Conservation (phyloP, 139 green algal genomes). For the Tetradesmus obliquus region DNA sequence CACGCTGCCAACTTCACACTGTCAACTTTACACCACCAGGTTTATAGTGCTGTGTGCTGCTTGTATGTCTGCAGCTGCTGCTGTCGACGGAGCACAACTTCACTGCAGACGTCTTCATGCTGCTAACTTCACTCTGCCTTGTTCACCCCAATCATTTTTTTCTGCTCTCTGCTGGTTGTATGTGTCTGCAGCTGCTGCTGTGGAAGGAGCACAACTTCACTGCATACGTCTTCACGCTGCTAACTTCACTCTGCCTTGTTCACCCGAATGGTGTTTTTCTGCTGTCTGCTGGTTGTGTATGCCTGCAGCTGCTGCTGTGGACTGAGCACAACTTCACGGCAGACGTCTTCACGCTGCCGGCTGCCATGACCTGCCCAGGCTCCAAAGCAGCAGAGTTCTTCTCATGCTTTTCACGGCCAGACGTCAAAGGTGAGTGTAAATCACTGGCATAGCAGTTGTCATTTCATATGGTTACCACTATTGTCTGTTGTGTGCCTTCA, state of each 20-base stretch:
- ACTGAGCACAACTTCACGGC: neutral
- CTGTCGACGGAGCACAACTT: too few relatives aligned
- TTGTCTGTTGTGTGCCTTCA: too few relatives aligned
- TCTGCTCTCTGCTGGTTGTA: neutral
- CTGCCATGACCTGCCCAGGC: too few relatives aligned
- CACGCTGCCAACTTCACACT: neutral
- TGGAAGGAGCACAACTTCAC: too few relatives aligned
- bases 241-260: neutral
- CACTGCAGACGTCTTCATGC: too few relatives aligned
- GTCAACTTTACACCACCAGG: neutral
- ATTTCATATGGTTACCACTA: too few relatives aligned
- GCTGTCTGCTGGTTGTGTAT: neutral
- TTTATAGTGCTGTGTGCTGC: too few relatives aligned
- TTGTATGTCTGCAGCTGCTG: too few relatives aligned
- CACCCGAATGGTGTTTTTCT: neutral
- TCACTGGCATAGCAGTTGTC: too few relatives aligned
- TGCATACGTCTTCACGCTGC: neutral
- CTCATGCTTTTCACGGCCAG: too few relatives aligned
- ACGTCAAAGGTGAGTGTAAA: too few relatives aligned
- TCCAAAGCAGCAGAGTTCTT: too few relatives aligned
- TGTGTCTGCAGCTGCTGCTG: neutral
- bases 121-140: neutral
- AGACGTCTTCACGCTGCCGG: neutral
- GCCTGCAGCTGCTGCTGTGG: neutral
- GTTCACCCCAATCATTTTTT: neutral